Conservation (phyloP, 2,329 filamentous ascomycete genomes). For the Albophoma yamanashiensis region DNA sequence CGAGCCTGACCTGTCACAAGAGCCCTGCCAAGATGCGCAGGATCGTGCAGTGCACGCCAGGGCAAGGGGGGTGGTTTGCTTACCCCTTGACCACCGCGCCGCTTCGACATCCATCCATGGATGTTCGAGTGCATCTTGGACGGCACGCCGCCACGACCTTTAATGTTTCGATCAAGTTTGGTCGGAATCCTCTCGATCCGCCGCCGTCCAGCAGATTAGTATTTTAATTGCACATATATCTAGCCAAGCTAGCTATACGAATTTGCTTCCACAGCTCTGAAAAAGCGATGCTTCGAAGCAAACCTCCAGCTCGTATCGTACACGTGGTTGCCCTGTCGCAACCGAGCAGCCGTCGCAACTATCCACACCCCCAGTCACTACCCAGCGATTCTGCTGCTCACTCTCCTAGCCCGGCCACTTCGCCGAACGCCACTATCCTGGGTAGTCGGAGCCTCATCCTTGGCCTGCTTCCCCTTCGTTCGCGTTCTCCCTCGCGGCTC, state of each 20-base stretch:
- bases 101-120: background rate
- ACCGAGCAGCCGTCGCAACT: background rate
- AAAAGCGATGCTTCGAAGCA: background rate
- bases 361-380: background rate
- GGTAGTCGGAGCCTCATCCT: background rate
- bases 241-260: background rate
- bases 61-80: too few relatives aligned
- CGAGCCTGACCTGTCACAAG: background rate
- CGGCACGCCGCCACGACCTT: background rate
- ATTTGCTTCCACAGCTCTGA: background rate
- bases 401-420: slow-evolving; percentile 22
- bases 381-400: slow-evolving; percentile 17
- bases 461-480: slow-evolving; percentile 1
- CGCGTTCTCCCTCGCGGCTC: slow-evolving; percentile 1
- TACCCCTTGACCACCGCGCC: background rate
- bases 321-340: background rate
- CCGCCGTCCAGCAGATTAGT: background rate
- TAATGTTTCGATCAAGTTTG: too few relatives aligned
- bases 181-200: background rate
- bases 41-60: background rate
- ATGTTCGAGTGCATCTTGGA: background rate
- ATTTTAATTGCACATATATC: background rate
- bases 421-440: slow-evolving; percentile 13
- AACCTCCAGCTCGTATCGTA: background rate
- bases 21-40: background rate